Conservation (phyloP, 106 monocot genomes). For the Ottelia alismoides region DNA sequence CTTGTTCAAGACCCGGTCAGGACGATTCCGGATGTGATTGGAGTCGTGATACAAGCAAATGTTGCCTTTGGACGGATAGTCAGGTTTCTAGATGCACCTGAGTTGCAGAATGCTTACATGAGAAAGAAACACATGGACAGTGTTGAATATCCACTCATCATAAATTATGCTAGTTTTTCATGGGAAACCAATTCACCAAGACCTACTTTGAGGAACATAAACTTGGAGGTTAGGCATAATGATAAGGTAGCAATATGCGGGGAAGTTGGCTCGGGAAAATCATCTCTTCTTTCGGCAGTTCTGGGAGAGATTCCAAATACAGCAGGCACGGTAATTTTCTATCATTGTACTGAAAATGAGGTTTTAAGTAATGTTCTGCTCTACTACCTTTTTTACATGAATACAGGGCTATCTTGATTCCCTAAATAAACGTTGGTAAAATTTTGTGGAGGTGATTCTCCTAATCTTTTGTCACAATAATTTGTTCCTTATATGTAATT, state of each 20-base stretch:
- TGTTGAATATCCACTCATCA: conserved; percentile 10
- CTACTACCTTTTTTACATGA: no score
- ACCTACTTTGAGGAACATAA: conserved; percentile 39
- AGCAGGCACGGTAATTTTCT: conserved; percentile 34
- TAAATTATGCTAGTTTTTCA: conserved; percentile 42
- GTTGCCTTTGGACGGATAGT: conserved; percentile 63
- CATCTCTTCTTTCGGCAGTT: conserved; percentile 66
- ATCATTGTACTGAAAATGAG: no score
- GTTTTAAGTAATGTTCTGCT: no score
- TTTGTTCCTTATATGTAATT: neutral
- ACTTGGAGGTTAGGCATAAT: conserved; percentile 31
- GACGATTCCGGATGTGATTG: conserved; percentile 65
- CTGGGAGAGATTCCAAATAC: conserved; percentile 75
- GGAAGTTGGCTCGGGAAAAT: conserved; percentile 91
- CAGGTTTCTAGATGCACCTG: conserved; percentile 74
- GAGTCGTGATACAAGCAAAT: conserved; percentile 69
- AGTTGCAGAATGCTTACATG: conserved; percentile 29
- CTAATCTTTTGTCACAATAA: no score
- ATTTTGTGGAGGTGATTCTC: no score
- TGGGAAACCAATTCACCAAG: conserved; percentile 45
- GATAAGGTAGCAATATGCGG: conserved; percentile 93
- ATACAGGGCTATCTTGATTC: no score
- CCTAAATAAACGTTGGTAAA: no score
- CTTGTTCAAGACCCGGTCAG: conserved; percentile 82
- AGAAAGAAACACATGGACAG: conserved; percentile 11